Evolutionary conservation across 176 grass and related monocot genomes (phyloP).

Genomic region (Leersia perrieri): DNA sequence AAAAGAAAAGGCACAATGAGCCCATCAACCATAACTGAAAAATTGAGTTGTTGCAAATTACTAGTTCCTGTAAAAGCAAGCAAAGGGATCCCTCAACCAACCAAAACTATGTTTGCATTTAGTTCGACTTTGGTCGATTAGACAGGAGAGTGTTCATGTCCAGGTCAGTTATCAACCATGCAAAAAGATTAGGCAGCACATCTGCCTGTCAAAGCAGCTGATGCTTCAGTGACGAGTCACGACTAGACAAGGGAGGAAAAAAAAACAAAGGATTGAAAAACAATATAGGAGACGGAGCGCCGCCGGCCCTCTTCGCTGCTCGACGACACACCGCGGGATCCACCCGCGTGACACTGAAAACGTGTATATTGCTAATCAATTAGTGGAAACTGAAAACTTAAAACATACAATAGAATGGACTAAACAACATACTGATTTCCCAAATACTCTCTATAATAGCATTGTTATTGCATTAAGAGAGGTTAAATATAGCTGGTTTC

Average conservation of each 20-base stretch:
- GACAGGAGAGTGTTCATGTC: slow-evolving; percentile 12
- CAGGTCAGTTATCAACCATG: slow-evolving; percentile 24
- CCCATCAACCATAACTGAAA: neutral
- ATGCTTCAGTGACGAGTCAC: slow-evolving; percentile 6
- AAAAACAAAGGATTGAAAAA: neutral
- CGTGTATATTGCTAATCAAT: too few relatives aligned
- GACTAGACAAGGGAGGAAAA: neutral
- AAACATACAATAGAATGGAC: too few relatives aligned
- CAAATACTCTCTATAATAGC: too few relatives aligned
- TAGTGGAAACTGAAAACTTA: too few relatives aligned
- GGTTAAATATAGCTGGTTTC: too few relatives aligned
- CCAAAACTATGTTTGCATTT: slow-evolving; percentile 13
- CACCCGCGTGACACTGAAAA: too few relatives aligned
- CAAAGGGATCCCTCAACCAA: neutral
- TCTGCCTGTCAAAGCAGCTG: neutral
- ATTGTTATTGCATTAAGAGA: too few relatives aligned
- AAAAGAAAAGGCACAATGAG: neutral
- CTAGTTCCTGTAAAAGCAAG: neutral
- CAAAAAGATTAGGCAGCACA: slow-evolving; percentile 34
- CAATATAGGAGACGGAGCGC: too few relatives aligned
- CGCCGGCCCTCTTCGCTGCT: too few relatives aligned
- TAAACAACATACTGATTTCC: too few relatives aligned
- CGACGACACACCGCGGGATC: too few relatives aligned
- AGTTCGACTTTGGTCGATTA: slow-evolving; percentile 12
- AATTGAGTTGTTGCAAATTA: neutral